Conservation (phyloP, 257 asterid genomes). For the Plantago elongata region DNA sequence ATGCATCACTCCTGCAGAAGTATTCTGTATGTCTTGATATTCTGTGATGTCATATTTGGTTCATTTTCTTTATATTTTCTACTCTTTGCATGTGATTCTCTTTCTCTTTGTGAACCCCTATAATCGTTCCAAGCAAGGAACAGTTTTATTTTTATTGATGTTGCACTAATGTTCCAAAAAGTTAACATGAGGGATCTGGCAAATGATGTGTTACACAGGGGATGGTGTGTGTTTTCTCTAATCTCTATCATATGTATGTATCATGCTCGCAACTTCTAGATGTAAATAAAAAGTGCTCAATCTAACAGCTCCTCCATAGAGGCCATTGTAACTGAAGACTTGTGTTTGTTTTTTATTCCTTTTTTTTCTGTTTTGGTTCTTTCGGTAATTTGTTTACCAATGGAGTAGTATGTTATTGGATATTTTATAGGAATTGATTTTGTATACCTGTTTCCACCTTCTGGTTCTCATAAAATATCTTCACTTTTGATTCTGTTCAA, state of each 20-base stretch:
- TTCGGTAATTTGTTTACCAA: not conserved
- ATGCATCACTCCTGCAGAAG: slow-evolving; percentile 74
- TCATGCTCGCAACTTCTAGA: slow-evolving; percentile 8
- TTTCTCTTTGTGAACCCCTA: too few relatives aligned
- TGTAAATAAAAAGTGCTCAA: slow-evolving; percentile 2
- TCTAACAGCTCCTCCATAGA: not conserved
- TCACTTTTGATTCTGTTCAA: not conserved
- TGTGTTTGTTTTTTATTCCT: too few relatives aligned
- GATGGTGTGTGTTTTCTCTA: too few relatives aligned
- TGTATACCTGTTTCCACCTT: not conserved
- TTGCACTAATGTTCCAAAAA: too few relatives aligned
- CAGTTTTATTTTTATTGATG: too few relatives aligned
- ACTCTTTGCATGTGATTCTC: too few relatives aligned
- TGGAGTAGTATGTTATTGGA: not conserved
- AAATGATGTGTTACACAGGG: too few relatives aligned
- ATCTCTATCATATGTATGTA: not conserved
- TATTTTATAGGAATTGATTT: not conserved
- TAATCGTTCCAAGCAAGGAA: too few relatives aligned
- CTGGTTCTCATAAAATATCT: too few relatives aligned
- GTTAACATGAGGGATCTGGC: too few relatives aligned
- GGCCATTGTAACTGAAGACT: not conserved
- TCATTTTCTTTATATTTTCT: not conserved
- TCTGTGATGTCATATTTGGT: slow-evolving; percentile 8
- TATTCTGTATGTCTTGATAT: slow-evolving; percentile 58
- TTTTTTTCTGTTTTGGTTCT: not conserved